These are phyloP conservation scores for Hymenoscyphus linearis DNA, from an alignment of 2,329 filamentous ascomycete genomes.

Conservation along the genomic window DNA sequence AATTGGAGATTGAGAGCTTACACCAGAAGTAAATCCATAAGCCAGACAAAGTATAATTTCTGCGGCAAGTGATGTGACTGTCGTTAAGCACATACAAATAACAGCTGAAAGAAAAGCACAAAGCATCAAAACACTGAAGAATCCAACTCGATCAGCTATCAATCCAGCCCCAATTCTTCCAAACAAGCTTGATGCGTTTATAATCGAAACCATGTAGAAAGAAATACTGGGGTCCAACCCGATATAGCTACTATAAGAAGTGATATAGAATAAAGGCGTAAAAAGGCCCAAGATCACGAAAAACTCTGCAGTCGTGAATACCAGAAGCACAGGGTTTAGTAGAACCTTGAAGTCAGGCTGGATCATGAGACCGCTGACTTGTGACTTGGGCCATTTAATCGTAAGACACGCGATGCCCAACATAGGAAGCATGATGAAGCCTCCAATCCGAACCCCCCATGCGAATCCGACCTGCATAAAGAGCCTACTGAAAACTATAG, in stretches of 20 bases:
- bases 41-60: conserved; percentile 19
- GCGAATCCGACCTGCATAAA: conserved; percentile 29
- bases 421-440: conserved; percentile 23
- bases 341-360: conserved; percentile 5
- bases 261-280: conserved; percentile 21
- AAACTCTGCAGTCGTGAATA: conserved; percentile 12
- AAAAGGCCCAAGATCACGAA: conserved; percentile 21
- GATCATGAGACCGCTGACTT: not conserved
- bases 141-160: conserved; percentile 17
- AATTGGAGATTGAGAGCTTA: conserved; percentile 3
- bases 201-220: conserved; percentile 21
- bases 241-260: conserved; percentile 10
- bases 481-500: conserved; percentile 30
- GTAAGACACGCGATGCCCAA: conserved; percentile 15
- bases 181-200: conserved; percentile 21
- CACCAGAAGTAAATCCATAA: conserved; percentile 20
- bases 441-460: conserved; percentile 22
- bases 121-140: conserved; percentile 19
- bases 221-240: conserved; percentile 13
- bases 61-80: conserved; percentile 12
- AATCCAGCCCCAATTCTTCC: conserved; percentile 19
- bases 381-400: conserved; percentile 4
- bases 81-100: conserved; percentile 20
- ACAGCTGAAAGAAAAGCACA: conserved; percentile 14
- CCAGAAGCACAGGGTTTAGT: conserved; percentile 6